Evolutionary conservation across 1,284 basidiomycete genomes (phyloP).

Genomic region (Irpex sp.): DNA sequence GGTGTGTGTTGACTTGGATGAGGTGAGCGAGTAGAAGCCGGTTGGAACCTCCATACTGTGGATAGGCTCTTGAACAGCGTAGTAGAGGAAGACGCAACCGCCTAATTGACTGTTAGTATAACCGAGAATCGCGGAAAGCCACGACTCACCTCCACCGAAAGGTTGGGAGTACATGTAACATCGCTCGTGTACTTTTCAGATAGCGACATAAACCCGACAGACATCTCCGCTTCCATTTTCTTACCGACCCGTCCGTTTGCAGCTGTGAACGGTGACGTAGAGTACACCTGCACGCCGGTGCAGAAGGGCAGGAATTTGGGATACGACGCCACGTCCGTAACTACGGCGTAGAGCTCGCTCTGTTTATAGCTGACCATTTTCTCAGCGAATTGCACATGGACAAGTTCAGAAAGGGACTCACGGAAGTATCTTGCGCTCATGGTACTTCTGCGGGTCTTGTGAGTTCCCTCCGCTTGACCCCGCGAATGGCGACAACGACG

Average conservation of each 20-base stretch:
- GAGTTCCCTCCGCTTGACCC: conserved; percentile 16
- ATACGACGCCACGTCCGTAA: conserved; percentile 87
- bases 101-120: conserved; percentile 28
- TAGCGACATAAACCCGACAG: conserved; percentile 85
- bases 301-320: conserved; percentile 89
- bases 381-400: conserved; percentile 13
- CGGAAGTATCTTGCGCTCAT: conserved; percentile 75
- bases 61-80: conserved; percentile 82
- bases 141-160: conserved; percentile 68
- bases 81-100: conserved; percentile 76
- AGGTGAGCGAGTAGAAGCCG: conserved; percentile 41
- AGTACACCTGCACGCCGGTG: conserved; percentile 66
- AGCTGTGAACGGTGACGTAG: conserved; percentile 23
- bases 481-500: conserved; percentile 35
- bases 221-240: conserved; percentile 79
- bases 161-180: conserved; percentile 74
- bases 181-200: conserved; percentile 84
- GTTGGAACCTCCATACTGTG: conserved; percentile 78
- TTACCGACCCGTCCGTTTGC: conserved; percentile 10
- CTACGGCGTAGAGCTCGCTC: conserved; percentile 78
- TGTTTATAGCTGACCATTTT: conserved; percentile 52
- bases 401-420: conserved; percentile 36
- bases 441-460: conserved; percentile 38
- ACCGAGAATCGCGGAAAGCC: too few relatives aligned
- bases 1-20: conserved; percentile 28